Evolutionary conservation across 257 asterid genomes (phyloP), one percentile per base, ranked within the genome.

Genomic region (Orobanche coerulescens): DNA sequence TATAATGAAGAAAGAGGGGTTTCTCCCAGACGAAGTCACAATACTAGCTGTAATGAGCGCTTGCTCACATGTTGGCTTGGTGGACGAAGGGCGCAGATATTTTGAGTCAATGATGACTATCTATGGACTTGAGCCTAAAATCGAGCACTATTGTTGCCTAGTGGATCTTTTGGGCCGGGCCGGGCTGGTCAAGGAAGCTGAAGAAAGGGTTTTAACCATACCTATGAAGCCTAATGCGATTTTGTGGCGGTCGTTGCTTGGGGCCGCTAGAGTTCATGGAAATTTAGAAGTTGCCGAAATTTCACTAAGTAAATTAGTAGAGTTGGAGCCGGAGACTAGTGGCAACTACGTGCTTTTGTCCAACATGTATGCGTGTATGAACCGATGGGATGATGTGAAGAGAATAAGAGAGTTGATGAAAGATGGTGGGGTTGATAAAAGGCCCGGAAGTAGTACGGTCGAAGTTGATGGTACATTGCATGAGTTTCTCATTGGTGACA

Each of bases 121-220:
- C 12, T 84, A 76, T 15, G 75, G 83, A 7, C 60, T 84, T 28
- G 74, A 73, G 70, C 94, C 94, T 40, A 77, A 76, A 51, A 52
- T 80, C 8, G 90, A 84, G 72, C 95, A 84, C 66, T 87, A 82
- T 59, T 79, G 86, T 63, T 82, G 88, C 78, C 62, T 87, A 2
- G 82, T 84, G 61, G 94, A 82, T 72, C 82, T 84, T 69, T 50
- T 87, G 62, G 88, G 94, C 20, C 80, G 90, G 62, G 85, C 82
- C 0, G 94, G 94, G 30, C 70, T 73, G 18, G 68, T 82, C 33
- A 48, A 75, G 59, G 90, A 80, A 70, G 94, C 95, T 0, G 71
- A 71, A 49, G 75, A 80, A 67, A 46, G 22, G 31, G 49, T 80
- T 55, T 18, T 18, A 2, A 6, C 76, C 50, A 77, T 87, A 83